Percentiles rank a stretch among this genome's conserved stretches.
Evolutionary conservation across 2,329 filamentous ascomycete species (phyloP).

Genomic region (Neofusicoccum ribis): DNA sequence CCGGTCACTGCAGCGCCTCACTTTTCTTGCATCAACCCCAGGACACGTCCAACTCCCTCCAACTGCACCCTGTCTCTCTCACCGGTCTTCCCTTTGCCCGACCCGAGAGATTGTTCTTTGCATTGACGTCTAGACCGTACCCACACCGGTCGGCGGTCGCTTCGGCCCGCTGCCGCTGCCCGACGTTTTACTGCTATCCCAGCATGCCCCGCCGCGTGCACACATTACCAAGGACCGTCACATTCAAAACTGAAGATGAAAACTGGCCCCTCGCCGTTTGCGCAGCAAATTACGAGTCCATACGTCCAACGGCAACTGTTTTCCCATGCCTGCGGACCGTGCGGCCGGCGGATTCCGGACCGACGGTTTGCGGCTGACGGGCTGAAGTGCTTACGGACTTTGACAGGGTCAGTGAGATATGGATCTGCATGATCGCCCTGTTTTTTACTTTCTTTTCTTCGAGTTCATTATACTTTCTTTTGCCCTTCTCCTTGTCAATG

Average conservation of each 20-base stretch:
- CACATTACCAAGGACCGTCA: not conserved
- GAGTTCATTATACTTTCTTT: not conserved
- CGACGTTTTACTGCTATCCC: not conserved
- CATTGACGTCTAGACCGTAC: not conserved
- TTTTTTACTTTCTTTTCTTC: not conserved
- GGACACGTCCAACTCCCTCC: not conserved
- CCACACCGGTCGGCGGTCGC: not conserved
- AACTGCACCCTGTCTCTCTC: too few relatives aligned
- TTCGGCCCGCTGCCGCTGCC: not conserved
- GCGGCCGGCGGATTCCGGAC: conserved; percentile 10
- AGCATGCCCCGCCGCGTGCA: not conserved
- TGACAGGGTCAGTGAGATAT: not conserved
- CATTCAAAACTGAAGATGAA: not conserved
- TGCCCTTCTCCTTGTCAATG: not conserved
- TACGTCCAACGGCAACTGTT: not conserved
- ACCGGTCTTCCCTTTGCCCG: not conserved
- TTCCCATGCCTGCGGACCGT: not conserved
- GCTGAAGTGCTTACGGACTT: not conserved
- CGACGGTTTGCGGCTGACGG: conserved; percentile 2
- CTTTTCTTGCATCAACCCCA: not conserved
- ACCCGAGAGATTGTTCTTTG: not conserved
- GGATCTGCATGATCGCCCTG: conserved; percentile 1
- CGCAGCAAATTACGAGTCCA: not conserved
- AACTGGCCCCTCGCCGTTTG: not conserved
- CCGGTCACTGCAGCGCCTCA: not conserved